A percentile compares a stretch with the other conserved stretches of the same genome.
Conservation (phyloP, 2,329 filamentous ascomycete genomes). For the Ophiostoma sp. region DNA sequence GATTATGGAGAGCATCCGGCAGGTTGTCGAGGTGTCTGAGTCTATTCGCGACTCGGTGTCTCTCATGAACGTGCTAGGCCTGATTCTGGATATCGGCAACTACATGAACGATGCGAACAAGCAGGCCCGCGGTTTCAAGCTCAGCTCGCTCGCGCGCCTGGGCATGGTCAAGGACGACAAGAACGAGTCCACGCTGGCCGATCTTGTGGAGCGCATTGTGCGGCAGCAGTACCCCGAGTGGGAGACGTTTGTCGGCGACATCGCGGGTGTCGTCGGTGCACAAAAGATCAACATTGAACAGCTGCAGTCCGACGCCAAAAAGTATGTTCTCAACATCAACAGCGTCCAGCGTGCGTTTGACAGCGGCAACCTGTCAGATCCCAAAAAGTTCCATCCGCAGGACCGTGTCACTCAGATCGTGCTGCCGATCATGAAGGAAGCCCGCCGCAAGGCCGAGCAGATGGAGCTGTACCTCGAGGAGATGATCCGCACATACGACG, state of each 20-base stretch:
- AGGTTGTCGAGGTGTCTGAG: constrained; percentile 83
- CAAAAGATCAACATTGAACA: constrained; percentile 96
- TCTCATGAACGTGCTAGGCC: constrained; percentile 89
- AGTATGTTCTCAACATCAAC: constrained; percentile 89
- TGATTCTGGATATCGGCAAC: constrained; percentile 97
- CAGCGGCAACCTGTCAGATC: constrained; percentile 87
- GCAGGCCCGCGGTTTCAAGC: constrained; percentile 95
- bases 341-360: constrained; percentile 91
- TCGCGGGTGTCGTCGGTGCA: constrained; percentile 66
- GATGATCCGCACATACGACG: constrained; percentile 84
- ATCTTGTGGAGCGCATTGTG: constrained; percentile 93
- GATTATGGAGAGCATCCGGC: constrained; percentile 74
- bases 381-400: constrained; percentile 96
- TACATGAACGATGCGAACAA: constrained; percentile 99
- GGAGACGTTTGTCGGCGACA: constrained; percentile 83
- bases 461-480: constrained; percentile 90
- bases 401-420: constrained; percentile 90
- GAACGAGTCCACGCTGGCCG: constrained; percentile 92
- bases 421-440: constrained; percentile 93
- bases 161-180: constrained; percentile 99
- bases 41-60: constrained; percentile 85
- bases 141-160: constrained; percentile 84
- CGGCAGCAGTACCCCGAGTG: constrained; percentile 94
- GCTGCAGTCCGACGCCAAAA: constrained; percentile 77
- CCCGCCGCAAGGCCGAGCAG: constrained; percentile 89